These are phyloP conservation scores for Dianthus caryophyllus DNA, from an alignment of 148 eudicot genomes.

Conservation along the genomic window DNA sequence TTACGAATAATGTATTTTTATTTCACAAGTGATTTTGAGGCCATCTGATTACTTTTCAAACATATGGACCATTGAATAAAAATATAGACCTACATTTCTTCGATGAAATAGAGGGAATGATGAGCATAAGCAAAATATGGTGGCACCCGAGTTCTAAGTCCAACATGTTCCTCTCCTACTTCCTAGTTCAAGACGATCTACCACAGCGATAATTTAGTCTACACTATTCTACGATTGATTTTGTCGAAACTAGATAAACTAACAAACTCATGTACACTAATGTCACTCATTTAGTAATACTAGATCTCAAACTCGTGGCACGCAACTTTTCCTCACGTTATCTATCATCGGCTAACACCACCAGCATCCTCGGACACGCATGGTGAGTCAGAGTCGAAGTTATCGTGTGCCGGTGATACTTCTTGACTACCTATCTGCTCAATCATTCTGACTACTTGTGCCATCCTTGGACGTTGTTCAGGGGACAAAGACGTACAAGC, in stretches of 20 bases:
- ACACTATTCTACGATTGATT: slow-evolving; percentile 7
- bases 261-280: slow-evolving; percentile 24
- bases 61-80: too few relatives aligned
- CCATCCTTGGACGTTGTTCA: slow-evolving; percentile 78
- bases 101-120: too few relatives aligned
- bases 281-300: not conserved
- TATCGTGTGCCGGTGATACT: slow-evolving; percentile 62
- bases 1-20: too few relatives aligned
- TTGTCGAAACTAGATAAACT: slow-evolving; percentile 12
- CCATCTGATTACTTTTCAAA: too few relatives aligned
- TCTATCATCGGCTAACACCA: slow-evolving; percentile 45
- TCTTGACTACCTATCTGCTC: slow-evolving; percentile 64
- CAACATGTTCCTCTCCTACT: not conserved
- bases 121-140: slow-evolving; percentile 16
- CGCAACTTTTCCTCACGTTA: not conserved
- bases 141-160: slow-evolving; percentile 12
- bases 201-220: slow-evolving; percentile 11
- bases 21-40: too few relatives aligned
- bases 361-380: slow-evolving; percentile 51
- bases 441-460: slow-evolving; percentile 64
- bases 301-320: not conserved
- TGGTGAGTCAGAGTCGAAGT: slow-evolving; percentile 52
- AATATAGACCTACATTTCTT: too few relatives aligned
- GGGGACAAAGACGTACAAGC: slow-evolving; percentile 54
- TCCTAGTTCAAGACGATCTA: too few relatives aligned